Percentiles rank a stretch among this genome's conserved stretches.
phyloP scores from a whole-genome alignment of 2,329 filamentous ascomycete species.

The Neodidymelliopsis sp. region DNA sequence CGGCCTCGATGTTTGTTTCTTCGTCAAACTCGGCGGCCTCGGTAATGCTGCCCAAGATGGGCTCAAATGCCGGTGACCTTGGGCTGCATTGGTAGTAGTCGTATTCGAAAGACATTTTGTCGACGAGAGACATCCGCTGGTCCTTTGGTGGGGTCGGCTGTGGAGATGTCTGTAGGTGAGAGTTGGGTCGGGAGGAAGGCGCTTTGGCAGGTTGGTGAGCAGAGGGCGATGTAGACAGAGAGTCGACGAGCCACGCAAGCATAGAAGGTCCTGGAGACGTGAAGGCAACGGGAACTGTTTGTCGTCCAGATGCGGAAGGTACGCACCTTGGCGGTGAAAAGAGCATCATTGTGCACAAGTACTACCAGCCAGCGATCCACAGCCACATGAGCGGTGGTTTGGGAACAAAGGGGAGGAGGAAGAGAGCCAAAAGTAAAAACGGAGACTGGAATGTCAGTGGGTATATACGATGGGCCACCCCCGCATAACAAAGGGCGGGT shows the following conservation, averaged over 20 bases:
- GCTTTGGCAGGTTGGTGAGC: slow-evolving; percentile 15
- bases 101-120: slow-evolving; percentile 28
- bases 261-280: slow-evolving; percentile 23
- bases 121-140: slow-evolving; percentile 2
- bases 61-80: slow-evolving; percentile 30
- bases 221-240: slow-evolving; percentile 26
- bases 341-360: slow-evolving; percentile 34
- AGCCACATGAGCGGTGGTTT: slow-evolving; percentile 10
- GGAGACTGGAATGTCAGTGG: slow-evolving; percentile 20
- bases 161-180: slow-evolving; percentile 10
- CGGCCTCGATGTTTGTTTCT: slow-evolving; percentile 10
- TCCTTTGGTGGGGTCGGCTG: slow-evolving; percentile 6
- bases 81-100: slow-evolving; percentile 21
- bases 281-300: slow-evolving; percentile 16
- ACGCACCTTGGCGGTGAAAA: slow-evolving; percentile 32
- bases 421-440: slow-evolving; percentile 16
- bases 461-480: slow-evolving; percentile 20
- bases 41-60: slow-evolving; percentile 35
- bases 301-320: slow-evolving; percentile 16
- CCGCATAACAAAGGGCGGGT: slow-evolving; percentile 28
- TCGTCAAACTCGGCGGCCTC: slow-evolving; percentile 35
- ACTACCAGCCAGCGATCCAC: slow-evolving; percentile 17
- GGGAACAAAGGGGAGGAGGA: slow-evolving; percentile 18
- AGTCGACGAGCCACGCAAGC: slow-evolving; percentile 26
- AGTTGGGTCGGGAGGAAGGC: slow-evolving; percentile 16